phyloP scores from a whole-genome alignment of 2,329 filamentous ascomycete species.

The Periglandula ipomoeae region DNA sequence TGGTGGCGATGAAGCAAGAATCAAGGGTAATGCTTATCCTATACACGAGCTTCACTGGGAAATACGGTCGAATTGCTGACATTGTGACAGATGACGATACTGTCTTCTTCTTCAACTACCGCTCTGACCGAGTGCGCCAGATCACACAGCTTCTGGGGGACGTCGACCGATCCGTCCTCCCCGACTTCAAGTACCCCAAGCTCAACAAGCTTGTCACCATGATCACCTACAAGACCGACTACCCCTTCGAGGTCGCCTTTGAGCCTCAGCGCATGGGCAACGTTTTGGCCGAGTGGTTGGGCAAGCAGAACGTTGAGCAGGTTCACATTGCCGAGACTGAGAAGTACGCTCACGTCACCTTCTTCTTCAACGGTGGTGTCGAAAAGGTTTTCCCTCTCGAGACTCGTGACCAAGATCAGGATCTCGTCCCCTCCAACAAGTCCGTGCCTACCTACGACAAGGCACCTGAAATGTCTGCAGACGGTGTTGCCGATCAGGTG shows the following conservation, averaged over 20 bases:
- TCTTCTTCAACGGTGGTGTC: slow-evolving; percentile 99
- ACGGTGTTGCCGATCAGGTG: slow-evolving; percentile 80
- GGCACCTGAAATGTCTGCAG: slow-evolving; percentile 92
- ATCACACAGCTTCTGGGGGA: slow-evolving; percentile 90
- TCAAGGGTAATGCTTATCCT: slow-evolving; percentile 55
- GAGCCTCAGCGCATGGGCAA: slow-evolving; percentile 94
- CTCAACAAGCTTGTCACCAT: slow-evolving; percentile 81
- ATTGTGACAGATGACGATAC: slow-evolving; percentile 65
- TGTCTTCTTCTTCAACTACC: slow-evolving; percentile 99
- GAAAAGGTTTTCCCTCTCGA: slow-evolving; percentile 94
- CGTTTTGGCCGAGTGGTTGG: slow-evolving; percentile 94
- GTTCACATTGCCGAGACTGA: slow-evolving; percentile 97
- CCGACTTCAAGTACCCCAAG: slow-evolving; percentile 91
- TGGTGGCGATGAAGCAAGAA: slow-evolving; percentile 73
- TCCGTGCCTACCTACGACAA: slow-evolving; percentile 87
- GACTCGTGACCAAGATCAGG: slow-evolving; percentile 72
- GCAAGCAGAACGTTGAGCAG: slow-evolving; percentile 82
- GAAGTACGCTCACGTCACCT: slow-evolving; percentile 98
- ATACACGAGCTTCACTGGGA: slow-evolving; percentile 11
- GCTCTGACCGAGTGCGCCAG: slow-evolving; percentile 93
- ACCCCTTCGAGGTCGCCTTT: slow-evolving; percentile 86
- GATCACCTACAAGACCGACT: slow-evolving; percentile 97
- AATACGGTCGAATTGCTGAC: neutral
- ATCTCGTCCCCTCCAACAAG: slow-evolving; percentile 80
- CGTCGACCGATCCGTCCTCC: slow-evolving; percentile 80